A percentile compares a stretch with the other conserved stretches of the same genome.
phyloP scores from a whole-genome alignment of 352 stramenopile species.

The Globisporangium abappressorium region DNA sequence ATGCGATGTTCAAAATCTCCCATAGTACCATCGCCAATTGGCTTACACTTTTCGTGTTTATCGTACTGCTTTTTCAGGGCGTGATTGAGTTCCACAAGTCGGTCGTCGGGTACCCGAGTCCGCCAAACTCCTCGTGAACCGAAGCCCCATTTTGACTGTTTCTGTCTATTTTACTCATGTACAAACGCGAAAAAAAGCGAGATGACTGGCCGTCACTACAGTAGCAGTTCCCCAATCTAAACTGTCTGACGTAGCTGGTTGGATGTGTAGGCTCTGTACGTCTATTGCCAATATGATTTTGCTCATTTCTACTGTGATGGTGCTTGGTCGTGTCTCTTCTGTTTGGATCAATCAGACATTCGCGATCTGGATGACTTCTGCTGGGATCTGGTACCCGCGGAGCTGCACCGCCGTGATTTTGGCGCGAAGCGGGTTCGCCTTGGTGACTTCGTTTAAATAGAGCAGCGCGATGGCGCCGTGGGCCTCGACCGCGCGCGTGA shows the following conservation, averaged over 20 bases:
- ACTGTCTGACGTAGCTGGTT: background rate
- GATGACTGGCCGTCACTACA: background rate
- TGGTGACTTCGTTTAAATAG: conserved; percentile 78
- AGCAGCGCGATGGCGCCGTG: conserved; percentile 67
- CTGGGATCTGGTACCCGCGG: conserved; percentile 54
- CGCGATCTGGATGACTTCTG: conserved; percentile 41
- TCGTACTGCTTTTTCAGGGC: conserved; percentile 31
- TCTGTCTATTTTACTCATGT: background rate
- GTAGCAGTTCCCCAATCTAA: background rate
- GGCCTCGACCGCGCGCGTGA: conserved; percentile 58
- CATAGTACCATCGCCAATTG: no score
- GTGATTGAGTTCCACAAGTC: conserved; percentile 73
- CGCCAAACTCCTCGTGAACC: conserved; percentile 23
- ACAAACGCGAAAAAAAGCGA: background rate
- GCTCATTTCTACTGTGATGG: background rate
- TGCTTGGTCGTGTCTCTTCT: background rate
- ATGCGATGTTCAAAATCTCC: no score
- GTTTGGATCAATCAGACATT: conserved; percentile 38
- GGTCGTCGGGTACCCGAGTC: conserved; percentile 43
- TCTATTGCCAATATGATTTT: conserved; percentile 5
- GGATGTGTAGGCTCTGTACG: background rate
- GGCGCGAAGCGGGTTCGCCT: conserved; percentile 78
- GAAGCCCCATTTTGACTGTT: background rate
- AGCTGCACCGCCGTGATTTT: conserved; percentile 71
- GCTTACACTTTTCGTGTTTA: background rate